These are phyloP conservation scores for Akanthomyces lecanii DNA, from an alignment of 2,329 filamentous ascomycete species.

Conservation along the genomic window DNA sequence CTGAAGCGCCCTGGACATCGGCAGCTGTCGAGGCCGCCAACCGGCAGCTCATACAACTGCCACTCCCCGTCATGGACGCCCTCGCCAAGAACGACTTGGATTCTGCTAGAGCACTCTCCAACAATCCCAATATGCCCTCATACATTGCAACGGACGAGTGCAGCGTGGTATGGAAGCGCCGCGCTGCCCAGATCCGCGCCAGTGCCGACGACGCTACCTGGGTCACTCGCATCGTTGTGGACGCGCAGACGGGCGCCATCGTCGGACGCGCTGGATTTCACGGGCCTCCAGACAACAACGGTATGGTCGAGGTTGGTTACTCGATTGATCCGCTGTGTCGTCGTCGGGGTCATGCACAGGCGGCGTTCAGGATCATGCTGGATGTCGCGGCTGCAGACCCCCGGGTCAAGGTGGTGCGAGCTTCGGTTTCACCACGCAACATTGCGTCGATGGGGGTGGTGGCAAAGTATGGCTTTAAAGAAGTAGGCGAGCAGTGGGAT, in stretches of 20 bases:
- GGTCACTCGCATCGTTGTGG: constrained; percentile 13
- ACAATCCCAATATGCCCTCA: no score
- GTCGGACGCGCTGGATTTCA: constrained; percentile 16
- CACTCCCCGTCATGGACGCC: background rate
- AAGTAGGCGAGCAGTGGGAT: constrained; percentile 14
- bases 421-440: background rate
- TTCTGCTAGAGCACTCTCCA: background rate
- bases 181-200: background rate
- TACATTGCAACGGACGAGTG: background rate
- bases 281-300: constrained; percentile 7
- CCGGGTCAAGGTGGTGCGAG: constrained; percentile 11
- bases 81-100: background rate
- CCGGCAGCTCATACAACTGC: background rate
- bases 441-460: background rate
- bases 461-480: background rate
- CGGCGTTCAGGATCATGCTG: constrained; percentile 10
- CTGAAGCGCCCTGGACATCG: background rate
- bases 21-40: background rate
- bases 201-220: background rate
- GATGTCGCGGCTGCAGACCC: constrained; percentile 1
- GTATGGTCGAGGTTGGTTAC: constrained; percentile 16
- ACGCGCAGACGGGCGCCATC: background rate
- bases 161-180: background rate
- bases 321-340: constrained; percentile 6
- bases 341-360: constrained; percentile 10